Base-by-base conservation (phyloP, 305 asterid species). In the Fraxinus baroniana region DNA sequence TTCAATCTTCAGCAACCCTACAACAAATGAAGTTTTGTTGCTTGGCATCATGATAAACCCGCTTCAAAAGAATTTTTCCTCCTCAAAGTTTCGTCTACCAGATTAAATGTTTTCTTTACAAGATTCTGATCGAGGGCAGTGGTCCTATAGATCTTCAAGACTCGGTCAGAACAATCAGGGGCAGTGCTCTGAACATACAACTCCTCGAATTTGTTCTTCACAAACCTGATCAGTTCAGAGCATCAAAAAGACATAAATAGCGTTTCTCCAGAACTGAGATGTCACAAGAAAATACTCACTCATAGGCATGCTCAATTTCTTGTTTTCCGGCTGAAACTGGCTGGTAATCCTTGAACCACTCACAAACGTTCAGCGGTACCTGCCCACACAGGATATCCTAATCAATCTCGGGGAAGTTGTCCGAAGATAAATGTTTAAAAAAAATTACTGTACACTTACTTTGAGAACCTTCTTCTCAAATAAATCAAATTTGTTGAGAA, bases 101-200 rank as follows among this genome's bases (percentile, higher is more conserved):
- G 91, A 89, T 96, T 96, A 97, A 96, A 96, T 28, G 99, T 96
- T 91, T 96, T 91, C 93, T 96, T 96, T 85, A 96, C 97, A 46
- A 96, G 98, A 88, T 94, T 94, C 90, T 93, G 98, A 85, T 96
- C 99, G 44, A 96, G 92, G 68, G 99, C 99, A 5, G 97, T 96
- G 39, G 99, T 96, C 88, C 99, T 87, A 49, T 94, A 96, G 85
- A 96, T 96, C 93, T 94, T 96, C 82, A 96, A 96, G 28, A 94
- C 98, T 46, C 99, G 93, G 78, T 96, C 98, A 62, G 92, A 95
- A 44, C 93, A 84, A 81, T 94, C 98, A 7, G 98, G 97, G 33
- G 97, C 84, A 17, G 98, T 91, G 90, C 91, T 91, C 81, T 93
- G 98, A 89, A 91, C 93, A 86, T 96, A 94, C 84, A 94, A 80